phyloP scores from a whole-genome alignment of 257 asterid genomes.

The Solanum etuberosum region DNA sequence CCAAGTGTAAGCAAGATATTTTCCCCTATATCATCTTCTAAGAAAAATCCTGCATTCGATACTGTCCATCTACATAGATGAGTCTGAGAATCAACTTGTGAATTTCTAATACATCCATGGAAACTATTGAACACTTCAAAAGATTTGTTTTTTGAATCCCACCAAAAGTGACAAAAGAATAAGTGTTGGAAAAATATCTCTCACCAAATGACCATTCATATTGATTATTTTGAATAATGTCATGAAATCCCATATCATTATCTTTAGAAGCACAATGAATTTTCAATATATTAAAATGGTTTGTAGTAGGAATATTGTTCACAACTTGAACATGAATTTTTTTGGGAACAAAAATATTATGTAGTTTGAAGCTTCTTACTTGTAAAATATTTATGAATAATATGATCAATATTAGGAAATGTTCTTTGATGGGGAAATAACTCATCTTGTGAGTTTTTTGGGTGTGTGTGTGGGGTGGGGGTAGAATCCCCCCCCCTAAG shows the following conservation, averaged over 20 bases:
- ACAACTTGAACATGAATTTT: neutral
- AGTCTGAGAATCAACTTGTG: neutral
- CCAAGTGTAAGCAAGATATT: neutral
- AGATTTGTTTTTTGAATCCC: neutral
- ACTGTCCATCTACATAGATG: neutral
- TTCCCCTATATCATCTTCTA: neutral
- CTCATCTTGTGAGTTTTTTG: neutral
- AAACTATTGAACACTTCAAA: neutral
- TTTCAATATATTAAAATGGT: neutral
- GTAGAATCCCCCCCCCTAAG: neutral
- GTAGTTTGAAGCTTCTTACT: neutral
- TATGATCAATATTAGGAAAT: neutral
- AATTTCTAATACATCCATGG: neutral
- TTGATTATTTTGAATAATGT: neutral
- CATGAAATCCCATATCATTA: neutral
- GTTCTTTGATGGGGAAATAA: neutral
- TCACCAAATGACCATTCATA: neutral
- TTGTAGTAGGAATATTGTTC: neutral
- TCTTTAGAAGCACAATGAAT: neutral
- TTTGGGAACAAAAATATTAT: neutral
- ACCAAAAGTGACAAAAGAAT: neutral
- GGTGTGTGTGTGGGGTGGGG: neutral
- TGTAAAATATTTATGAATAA: neutral
- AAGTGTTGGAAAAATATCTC: neutral
- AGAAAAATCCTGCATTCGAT: neutral